Evolutionary conservation across 2,329 filamentous ascomycete species (phyloP).

Genomic region (Epichloe gansuensis): DNA sequence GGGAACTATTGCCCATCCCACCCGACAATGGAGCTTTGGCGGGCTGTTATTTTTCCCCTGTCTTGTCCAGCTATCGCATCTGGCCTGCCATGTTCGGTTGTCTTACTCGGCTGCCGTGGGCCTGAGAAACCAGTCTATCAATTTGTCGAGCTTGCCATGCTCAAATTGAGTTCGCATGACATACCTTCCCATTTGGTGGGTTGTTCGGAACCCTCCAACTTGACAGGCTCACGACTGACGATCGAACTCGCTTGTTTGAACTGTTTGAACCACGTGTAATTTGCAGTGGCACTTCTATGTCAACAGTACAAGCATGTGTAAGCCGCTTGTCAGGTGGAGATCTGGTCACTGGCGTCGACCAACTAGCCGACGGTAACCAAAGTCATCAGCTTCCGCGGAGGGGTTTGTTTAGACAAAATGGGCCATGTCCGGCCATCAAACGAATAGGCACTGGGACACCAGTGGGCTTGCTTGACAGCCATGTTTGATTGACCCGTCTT

Average conservation of each 20-base stretch:
- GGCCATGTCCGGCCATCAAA: neutral
- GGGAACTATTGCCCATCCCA: neutral
- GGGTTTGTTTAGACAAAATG: neutral
- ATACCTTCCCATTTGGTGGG: neutral
- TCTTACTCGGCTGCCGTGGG: neutral
- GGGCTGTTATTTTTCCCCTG: neutral
- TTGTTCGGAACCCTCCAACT: neutral
- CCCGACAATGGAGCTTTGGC: neutral
- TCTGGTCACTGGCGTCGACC: neutral
- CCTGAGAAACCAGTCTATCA: neutral
- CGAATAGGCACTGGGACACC: neutral
- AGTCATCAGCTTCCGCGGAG: neutral
- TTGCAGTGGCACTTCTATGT: neutral
- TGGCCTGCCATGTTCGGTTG: neutral
- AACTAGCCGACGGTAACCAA: neutral
- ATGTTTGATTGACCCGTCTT: neutral
- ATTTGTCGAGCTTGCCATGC: neutral
- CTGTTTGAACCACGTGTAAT: neutral
- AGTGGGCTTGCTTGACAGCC: neutral
- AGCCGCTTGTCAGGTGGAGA: neutral
- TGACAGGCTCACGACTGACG: neutral
- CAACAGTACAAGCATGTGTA: neutral
- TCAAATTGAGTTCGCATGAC: conserved; percentile 1
- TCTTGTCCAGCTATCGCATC: neutral
- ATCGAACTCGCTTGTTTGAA: neutral